Evolutionary conservation across 1,284 basidiomycete genomes (phyloP).

Genomic region (Xerocomus amazonicus): DNA sequence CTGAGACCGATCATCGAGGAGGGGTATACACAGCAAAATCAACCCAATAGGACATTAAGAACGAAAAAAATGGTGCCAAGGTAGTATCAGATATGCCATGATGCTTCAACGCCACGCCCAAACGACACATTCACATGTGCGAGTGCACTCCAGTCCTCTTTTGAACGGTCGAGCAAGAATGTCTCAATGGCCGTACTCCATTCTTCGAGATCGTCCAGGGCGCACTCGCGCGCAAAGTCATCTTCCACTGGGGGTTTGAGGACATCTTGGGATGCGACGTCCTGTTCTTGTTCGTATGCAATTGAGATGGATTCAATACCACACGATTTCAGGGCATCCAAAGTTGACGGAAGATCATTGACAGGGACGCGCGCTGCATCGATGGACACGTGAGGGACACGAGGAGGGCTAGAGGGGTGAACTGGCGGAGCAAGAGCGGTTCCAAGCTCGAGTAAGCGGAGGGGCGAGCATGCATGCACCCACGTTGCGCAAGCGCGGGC

Average conservation of each 20-base stretch:
- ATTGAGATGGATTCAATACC: conserved; percentile 24
- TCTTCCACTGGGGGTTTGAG: conserved; percentile 13
- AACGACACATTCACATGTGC: conserved; percentile 16
- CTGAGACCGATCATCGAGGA: not conserved
- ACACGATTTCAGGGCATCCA: conserved; percentile 18
- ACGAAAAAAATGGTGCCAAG: not conserved
- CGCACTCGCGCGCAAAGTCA: conserved; percentile 29
- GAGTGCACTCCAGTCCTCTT: conserved; percentile 18
- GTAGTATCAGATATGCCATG: conserved; percentile 20
- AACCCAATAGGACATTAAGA: not conserved
- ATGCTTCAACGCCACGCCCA: conserved; percentile 13
- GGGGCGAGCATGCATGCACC: conserved; percentile 24
- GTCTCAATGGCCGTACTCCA: conserved; percentile 22
- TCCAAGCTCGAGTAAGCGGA: conserved; percentile 24
- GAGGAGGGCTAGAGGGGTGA: not conserved
- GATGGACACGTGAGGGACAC: conserved; percentile 22
- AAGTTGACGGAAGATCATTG: conserved; percentile 23
- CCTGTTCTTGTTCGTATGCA: conserved; percentile 13
- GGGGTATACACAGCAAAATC: not conserved
- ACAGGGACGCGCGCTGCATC: conserved; percentile 28
- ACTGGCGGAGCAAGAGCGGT: conserved; percentile 17
- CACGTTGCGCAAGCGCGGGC: conserved; percentile 25
- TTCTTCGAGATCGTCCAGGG: conserved; percentile 31
- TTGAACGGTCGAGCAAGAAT: conserved; percentile 17
- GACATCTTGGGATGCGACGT: not conserved